Evolutionary conservation across 345 rosid species (phyloP), one percentile per base, ranked within the genome.

Genomic region (Boechera stricta): DNA sequence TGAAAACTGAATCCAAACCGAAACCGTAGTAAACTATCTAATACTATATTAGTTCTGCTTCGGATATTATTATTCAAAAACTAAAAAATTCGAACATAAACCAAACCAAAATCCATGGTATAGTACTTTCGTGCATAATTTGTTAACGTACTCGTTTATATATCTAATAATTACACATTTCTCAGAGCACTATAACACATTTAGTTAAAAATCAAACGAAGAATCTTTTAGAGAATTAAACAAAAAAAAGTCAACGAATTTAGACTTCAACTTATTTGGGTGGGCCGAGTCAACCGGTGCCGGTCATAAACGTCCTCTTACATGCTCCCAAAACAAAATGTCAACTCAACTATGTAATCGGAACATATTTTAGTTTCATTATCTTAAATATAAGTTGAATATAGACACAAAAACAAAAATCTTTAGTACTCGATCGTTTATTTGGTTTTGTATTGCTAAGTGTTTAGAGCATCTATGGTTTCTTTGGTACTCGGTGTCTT

Each of bases 181-280:
- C 11, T 1, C 15, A 8, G 28, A 38, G 9, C 39, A 36, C 3
- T 36, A 7, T 36, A 36, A 36, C 26, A 53, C n/a, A 21, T 33
- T 35, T n/a, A n/a, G 16, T 7, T 31, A n/a, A 36, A 49, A 10
- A 33, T 35, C 18, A 52, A 26, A 38, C 10, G 10, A 39, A 72
- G 32, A 51, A n/a, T 6, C n/a, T 45, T n/a, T 2, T 7, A 42
- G 8, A 39, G 26, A 36, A 24, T 9, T 16, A 7, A 36, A 18
- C n/a, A n/a, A n/a, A n/a, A n/a, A 18, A 54, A 54, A 54, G n/a
- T 74, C 58, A 64, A 74, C 21, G 12, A 74, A 24, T 13, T 8
- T 64, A 55, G 56, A 74, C 26, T 44, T 73, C 71, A 74, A 74
- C 77, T 67, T 57, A 54, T 32, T 26, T 42, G 24, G 3, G 9